A percentile compares a stretch with the other conserved stretches of the same genome.
Conservation (phyloP, 2,329 filamentous ascomycete genomes). For the Epichloe gansuensis region DNA sequence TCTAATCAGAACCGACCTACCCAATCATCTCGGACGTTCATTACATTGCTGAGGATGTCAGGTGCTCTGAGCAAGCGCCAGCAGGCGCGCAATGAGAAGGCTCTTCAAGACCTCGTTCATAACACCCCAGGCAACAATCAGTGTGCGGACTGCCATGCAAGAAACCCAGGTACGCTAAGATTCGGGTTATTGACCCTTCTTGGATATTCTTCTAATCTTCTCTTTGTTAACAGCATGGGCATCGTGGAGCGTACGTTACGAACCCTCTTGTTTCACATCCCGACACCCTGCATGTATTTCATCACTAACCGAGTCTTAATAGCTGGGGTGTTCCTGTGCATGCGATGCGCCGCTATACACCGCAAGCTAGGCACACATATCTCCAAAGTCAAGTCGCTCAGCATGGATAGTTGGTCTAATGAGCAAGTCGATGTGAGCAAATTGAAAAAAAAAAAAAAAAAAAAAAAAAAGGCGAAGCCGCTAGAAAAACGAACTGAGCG, state of each 20-base stretch:
- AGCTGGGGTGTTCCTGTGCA: constrained; percentile 96
- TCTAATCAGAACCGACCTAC: not conserved
- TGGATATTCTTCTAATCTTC: constrained; percentile 14
- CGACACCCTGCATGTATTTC: not conserved
- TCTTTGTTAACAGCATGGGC: constrained; percentile 59
- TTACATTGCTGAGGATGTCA: constrained; percentile 41
- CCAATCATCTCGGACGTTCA: not conserved
- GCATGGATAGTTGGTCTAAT: constrained; percentile 93
- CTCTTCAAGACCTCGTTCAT: constrained; percentile 79
- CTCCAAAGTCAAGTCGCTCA: constrained; percentile 96
- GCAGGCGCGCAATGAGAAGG: constrained; percentile 91
- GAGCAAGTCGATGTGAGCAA: constrained; percentile 79
- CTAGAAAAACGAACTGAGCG: not conserved
- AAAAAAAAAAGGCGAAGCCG: constrained; percentile 18
- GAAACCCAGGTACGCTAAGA: constrained; percentile 67
- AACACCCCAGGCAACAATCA: constrained; percentile 75
- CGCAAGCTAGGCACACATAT: constrained; percentile 96
- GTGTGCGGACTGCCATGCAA: constrained; percentile 85
- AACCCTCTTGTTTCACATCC: not conserved
- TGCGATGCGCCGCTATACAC: constrained; percentile 92
- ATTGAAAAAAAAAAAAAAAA: constrained; percentile 18
- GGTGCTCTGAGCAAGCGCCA: constrained; percentile 82
- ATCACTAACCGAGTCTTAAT: constrained; percentile 6
- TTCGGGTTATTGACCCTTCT: not conserved
- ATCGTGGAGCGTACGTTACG: constrained; percentile 69